Evolutionary conservation across 192 early-diverging fungal genomes (phyloP).

Genomic region (Coemansia sp.): DNA sequence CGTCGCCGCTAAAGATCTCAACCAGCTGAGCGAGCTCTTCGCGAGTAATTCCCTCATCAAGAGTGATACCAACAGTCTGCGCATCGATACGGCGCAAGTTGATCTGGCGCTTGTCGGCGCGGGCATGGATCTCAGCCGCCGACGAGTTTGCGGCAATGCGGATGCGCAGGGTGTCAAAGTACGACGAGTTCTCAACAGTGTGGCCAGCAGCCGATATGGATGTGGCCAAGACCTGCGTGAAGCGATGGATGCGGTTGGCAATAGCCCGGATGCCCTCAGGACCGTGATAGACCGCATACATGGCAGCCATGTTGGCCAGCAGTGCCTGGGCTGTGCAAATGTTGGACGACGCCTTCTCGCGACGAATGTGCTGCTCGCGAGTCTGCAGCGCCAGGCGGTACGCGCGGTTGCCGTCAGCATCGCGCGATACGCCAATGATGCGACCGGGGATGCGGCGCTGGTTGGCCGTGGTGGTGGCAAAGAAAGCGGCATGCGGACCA

Average conservation of each 20-base stretch:
- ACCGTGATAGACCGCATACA: constrained; percentile 99
- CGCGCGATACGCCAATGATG: constrained; percentile 94
- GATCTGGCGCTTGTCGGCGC: constrained; percentile 74
- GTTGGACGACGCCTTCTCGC: constrained; percentile 98
- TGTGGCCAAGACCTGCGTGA: constrained; percentile 79
- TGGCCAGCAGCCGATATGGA: constrained; percentile 76
- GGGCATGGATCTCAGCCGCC: constrained; percentile 65
- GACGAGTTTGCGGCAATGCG: constrained; percentile 62
- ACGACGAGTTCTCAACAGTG: constrained; percentile 76
- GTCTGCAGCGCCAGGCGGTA: constrained; percentile 96
- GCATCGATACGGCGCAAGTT: constrained; percentile 85
- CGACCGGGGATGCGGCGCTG: constrained; percentile 97
- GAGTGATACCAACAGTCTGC: constrained; percentile 76
- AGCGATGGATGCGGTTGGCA: constrained; percentile 90
- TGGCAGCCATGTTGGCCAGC: constrained; percentile 98
- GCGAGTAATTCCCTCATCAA: constrained; percentile 90
- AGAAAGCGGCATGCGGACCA: constrained; percentile 99
- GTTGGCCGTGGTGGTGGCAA: constrained; percentile 87
- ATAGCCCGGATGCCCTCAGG: constrained; percentile 88
- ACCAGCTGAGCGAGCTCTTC: constrained; percentile 80
- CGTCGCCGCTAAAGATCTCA: constrained; percentile 73
- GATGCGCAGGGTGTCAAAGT: constrained; percentile 95
- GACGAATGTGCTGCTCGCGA: constrained; percentile 98
- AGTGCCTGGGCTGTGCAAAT: constrained; percentile 99
- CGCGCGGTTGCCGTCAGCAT: constrained; percentile 80